A percentile compares a stretch with the other conserved stretches of the same genome.
These are phyloP conservation scores for Trichoderma brevicompactum DNA, from an alignment of 2,329 filamentous ascomycete genomes.

Conservation along the genomic window DNA sequence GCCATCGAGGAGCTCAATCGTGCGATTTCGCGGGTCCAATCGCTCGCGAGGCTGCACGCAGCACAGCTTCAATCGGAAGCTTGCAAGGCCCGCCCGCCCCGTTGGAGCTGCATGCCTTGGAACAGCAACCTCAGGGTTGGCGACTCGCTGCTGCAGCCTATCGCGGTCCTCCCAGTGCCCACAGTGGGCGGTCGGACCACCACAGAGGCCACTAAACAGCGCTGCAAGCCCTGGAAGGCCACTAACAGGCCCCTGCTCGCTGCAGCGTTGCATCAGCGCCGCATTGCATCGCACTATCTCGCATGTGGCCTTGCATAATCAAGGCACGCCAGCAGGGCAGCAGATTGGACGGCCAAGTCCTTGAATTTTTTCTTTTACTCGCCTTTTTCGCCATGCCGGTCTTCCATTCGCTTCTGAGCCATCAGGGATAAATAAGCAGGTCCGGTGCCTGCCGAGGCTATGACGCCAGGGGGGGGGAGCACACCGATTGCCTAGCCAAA, in stretches of 20 bases:
- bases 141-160: slow-evolving; percentile 4
- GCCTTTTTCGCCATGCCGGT: slow-evolving; percentile 13
- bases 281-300: slow-evolving; percentile 28
- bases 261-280: slow-evolving; percentile 29
- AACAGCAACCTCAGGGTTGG: neutral
- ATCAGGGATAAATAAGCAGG: neutral
- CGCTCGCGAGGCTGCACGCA: neutral
- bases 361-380: slow-evolving; percentile 12
- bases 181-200: slow-evolving; percentile 23
- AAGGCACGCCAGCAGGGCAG: slow-evolving; percentile 22
- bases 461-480: neutral
- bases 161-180: slow-evolving; percentile 16
- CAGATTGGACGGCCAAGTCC: slow-evolving; percentile 10
- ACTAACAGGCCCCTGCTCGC: slow-evolving; percentile 17
- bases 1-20: slow-evolving; percentile 22
- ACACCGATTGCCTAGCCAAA: slow-evolving; percentile 10
- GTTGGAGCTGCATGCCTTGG: slow-evolving; percentile 18
- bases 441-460: slow-evolving; percentile 21
- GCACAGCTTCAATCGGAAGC: slow-evolving; percentile 12
- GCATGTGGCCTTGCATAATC: slow-evolving; percentile 26
- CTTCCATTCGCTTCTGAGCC: slow-evolving; percentile 18
- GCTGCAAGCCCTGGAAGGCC: slow-evolving; percentile 9
- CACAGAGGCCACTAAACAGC: slow-evolving; percentile 17
- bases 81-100: neutral
- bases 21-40: slow-evolving; percentile 16